Evolutionary conservation across 2,329 filamentous ascomycete species (phyloP), one percentile per base, ranked within the genome.

Genomic region (Pseudogymnoascus sp.): DNA sequence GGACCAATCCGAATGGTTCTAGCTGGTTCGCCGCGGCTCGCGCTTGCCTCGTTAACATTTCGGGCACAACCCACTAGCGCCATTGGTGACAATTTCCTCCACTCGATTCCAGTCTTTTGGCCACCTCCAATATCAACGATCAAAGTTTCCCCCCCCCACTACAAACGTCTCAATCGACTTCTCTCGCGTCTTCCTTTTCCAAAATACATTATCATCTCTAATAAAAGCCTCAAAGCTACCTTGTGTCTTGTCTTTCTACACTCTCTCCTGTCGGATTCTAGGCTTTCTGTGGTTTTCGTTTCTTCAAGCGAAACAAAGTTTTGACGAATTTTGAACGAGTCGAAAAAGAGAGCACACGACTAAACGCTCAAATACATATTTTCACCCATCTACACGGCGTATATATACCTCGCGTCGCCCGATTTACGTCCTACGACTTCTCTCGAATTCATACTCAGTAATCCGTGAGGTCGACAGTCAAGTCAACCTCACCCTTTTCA

Each of bases 11-110:
- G 28, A 56, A 56, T 21, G 49, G 49, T 56, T 56, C 49, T 56
- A 56, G n/a, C 49, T 56, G 49, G 49, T 56, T 60, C 34, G 59
- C 36, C 34, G 59, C 59, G 59, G 59, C 38, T 60, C 59, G 59
- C 59, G 59, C 59, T 60, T 56, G 49, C 49, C 49, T 56, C 49
- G 49, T 56, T 60, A 60, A 60, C 34, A 28, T 38, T 60, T 60
- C 59, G 38, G 38, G 59, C 36, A 60, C 59, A 60, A 42, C 38
- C 36, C 59, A 60, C 59, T 60, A 60, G 59, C 38, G 59, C 59
- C 59, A 42, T 60, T 38, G 36, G 38, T 60, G 59, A 60, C 59
- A 60, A 38, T 60, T 60, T 60, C 59, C 38, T 42, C 36, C 36
- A 25, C 59, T 42, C 59, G 16, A 42, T 60, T 60, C 59, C 59